phyloP scores from a whole-genome alignment of 371 early-diverging fungal species.

The Circinella umbellata region DNA sequence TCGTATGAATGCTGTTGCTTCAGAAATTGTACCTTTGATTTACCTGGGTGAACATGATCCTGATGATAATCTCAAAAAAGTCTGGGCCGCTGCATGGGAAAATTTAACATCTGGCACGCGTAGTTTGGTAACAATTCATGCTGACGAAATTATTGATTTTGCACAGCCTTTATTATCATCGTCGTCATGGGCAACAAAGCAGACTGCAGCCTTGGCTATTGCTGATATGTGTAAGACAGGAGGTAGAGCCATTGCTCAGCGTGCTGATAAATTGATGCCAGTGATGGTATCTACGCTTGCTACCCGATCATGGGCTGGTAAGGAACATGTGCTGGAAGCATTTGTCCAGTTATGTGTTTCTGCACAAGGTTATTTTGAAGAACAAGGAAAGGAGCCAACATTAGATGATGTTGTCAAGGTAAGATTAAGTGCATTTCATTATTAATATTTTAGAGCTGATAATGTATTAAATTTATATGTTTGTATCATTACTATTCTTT shows the following conservation, averaged over 20 bases:
- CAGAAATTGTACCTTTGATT: constrained; percentile 75
- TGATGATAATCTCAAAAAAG: constrained; percentile 53
- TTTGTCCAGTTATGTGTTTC: constrained; percentile 67
- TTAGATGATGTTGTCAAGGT: constrained; percentile 59
- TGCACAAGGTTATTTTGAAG: constrained; percentile 53
- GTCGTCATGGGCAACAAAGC: constrained; percentile 80
- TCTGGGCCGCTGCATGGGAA: constrained; percentile 88
- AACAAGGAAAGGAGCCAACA: constrained; percentile 26
- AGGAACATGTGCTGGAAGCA: constrained; percentile 80
- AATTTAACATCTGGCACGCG: constrained; percentile 77
- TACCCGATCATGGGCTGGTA: constrained; percentile 89
- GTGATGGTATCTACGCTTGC: constrained; percentile 68
- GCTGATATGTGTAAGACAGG: constrained; percentile 62
- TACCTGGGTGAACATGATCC: constrained; percentile 80
- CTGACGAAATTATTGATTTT: constrained; percentile 65
- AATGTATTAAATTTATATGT: too few relatives aligned
- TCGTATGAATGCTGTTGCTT: constrained; percentile 60
- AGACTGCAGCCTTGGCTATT: constrained; percentile 76
- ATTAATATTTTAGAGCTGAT: not conserved
- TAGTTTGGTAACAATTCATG: constrained; percentile 62
- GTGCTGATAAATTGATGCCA: constrained; percentile 63
- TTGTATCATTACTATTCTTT: not conserved
- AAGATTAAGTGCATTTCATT: not conserved
- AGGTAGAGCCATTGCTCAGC: constrained; percentile 34
- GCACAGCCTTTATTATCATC: constrained; percentile 61